Evolutionary conservation across 2,329 filamentous ascomycete species (phyloP), one percentile per base, ranked within the genome.

Genomic region (Scedosporium aurantiacum): DNA sequence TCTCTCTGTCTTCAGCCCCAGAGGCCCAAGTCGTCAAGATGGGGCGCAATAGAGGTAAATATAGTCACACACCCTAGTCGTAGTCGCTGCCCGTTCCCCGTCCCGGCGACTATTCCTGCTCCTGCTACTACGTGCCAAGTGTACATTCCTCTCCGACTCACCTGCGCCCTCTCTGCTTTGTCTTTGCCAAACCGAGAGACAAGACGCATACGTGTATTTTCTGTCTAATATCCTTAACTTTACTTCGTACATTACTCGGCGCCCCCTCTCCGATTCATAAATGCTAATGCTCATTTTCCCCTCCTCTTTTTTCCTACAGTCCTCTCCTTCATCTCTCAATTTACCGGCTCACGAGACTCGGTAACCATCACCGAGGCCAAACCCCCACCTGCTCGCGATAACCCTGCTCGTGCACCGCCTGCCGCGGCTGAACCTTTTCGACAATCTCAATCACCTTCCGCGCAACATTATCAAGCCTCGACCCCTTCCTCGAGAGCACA

Each of bases 281-380:
- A 54, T 54, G 50, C 50, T 54, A 54, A 54, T 5, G 7, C 16
- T 25, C 37, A 14, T 58, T 43, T 40, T n/a, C 32, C 21, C 56
- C 18, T 16, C 18, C 8, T 55, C 50, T 23, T 32, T 5, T 58
- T 41, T 45, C 21, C 68, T 61, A 65, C 72, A 95, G 91, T 96
- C 62, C 80, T 91, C 68, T 95, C 90, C 68, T 95, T 95, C 76
- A 93, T 95, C 82, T 91, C 89, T 73, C 85, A 87, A 75, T 86
- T 89, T 78, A 88, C 87, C 66, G 77, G 76, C 66, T 73, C 75
- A 63, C 52, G 59, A 61, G 32, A 61, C 59, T 23, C 45, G 25
- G 28, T 41, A 23, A 16, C 56, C 14, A 40, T 37, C 10, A 58
- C 58, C 25, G 50, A 55, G 23, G 21, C 47, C 18, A 41, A 40